Percentiles rank a stretch among this genome's conserved stretches.
phyloP scores from a whole-genome alignment of 108 stramenopile species.

The Skeletonema tropicum region DNA sequence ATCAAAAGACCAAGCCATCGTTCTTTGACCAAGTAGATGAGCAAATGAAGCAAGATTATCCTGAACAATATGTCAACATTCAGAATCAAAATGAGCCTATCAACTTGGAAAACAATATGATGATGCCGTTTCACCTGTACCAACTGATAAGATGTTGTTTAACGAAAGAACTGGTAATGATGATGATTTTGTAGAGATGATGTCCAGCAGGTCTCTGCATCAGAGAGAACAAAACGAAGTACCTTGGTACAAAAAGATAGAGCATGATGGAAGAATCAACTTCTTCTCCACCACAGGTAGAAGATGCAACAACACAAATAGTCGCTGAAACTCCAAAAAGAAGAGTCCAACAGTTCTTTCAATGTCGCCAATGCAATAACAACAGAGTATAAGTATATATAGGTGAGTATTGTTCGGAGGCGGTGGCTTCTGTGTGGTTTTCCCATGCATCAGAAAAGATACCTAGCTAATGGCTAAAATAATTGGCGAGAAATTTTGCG shows the following conservation, averaged over 20 bases:
- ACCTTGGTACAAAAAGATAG: background rate
- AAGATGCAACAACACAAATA: background rate
- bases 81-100: conserved; percentile 17
- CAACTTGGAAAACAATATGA: background rate
- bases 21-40: conserved; percentile 35
- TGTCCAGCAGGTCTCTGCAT: background rate
- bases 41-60: conserved; percentile 41
- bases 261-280: background rate
- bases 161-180: background rate
- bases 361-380: no score
- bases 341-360: no score
- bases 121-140: background rate
- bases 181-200: background rate
- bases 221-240: background rate
- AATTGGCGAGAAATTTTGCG: no score
- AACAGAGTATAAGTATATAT: no score
- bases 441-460: no score
- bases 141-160: background rate
- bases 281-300: background rate
- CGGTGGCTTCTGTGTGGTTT: no score
- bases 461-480: no score
- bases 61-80: conserved; percentile 27
- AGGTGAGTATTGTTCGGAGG: no score
- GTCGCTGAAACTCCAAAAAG: background rate
- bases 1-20: conserved; percentile 10